These are phyloP conservation scores for Cryomyces minteri DNA, from an alignment of 495 filamentous ascomycete species.

Conservation along the genomic window DNA sequence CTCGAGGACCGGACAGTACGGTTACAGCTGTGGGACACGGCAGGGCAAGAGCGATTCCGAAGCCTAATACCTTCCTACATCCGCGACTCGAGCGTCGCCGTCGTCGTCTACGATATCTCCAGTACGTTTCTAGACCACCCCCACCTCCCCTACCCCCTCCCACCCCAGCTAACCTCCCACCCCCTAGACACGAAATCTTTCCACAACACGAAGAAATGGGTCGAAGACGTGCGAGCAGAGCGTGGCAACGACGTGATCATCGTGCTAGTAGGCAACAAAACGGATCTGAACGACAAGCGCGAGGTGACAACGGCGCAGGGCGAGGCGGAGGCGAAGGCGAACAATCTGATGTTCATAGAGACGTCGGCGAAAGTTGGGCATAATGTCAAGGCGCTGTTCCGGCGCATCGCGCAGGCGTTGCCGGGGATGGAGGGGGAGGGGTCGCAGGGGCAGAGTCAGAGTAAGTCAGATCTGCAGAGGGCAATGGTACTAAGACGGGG, in stretches of 20 bases:
- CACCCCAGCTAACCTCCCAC: neutral
- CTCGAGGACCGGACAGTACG: slow-evolving; percentile 96
- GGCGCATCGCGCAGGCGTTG: slow-evolving; percentile 90
- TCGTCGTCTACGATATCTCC: slow-evolving; percentile 98
- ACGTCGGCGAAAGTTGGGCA: slow-evolving; percentile 96
- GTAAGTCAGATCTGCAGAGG: slow-evolving; percentile 10
- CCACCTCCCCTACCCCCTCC: neutral
- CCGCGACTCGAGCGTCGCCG: slow-evolving; percentile 87
- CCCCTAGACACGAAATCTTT: slow-evolving; percentile 67
- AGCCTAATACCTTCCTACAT: slow-evolving; percentile 96
- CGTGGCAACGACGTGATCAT: slow-evolving; percentile 97
- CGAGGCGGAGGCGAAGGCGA: slow-evolving; percentile 96
- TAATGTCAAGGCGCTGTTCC: slow-evolving; percentile 93
- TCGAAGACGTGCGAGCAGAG: slow-evolving; percentile 93
- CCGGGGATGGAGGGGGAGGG: slow-evolving; percentile 82
- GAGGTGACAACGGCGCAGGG: slow-evolving; percentile 89
- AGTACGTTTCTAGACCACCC: slow-evolving; percentile 24
- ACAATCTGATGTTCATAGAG: slow-evolving; percentile 94
- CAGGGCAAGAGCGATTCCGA: slow-evolving; percentile 92
- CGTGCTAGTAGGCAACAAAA: slow-evolving; percentile 97
- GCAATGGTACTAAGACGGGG: slow-evolving; percentile 25
- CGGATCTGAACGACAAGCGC: slow-evolving; percentile 90
- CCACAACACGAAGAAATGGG: slow-evolving; percentile 97
- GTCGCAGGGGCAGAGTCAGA: slow-evolving; percentile 21
- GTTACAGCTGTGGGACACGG: slow-evolving; percentile 95